These are phyloP conservation scores for Talaromyces liani DNA, from an alignment of 495 filamentous ascomycete genomes.

Conservation along the genomic window DNA sequence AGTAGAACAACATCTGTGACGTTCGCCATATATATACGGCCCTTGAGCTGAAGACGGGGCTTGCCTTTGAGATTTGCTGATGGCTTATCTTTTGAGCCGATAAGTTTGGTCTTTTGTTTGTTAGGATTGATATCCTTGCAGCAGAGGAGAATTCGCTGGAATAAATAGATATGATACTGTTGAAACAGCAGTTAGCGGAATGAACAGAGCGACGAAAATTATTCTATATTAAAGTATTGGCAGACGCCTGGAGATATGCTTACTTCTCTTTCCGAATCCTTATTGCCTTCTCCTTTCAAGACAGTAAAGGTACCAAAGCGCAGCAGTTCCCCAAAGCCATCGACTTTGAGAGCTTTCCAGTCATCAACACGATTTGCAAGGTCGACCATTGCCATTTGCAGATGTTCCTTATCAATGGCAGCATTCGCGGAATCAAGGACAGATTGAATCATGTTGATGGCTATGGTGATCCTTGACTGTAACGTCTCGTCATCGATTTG, in stretches of 20 bases:
- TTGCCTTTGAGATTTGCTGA: conserved; percentile 65
- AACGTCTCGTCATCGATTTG: conserved; percentile 65
- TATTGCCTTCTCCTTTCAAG: conserved; percentile 71
- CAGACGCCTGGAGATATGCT: neutral
- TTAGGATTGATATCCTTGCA: conserved; percentile 91
- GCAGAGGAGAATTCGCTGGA: conserved; percentile 90
- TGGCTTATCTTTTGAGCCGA: conserved; percentile 58
- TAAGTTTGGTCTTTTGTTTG: conserved; percentile 70
- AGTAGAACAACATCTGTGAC: conserved; percentile 87
- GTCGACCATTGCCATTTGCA: conserved; percentile 72
- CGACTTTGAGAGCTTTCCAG: conserved; percentile 89
- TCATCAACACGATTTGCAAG: conserved; percentile 83
- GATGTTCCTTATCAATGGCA: conserved; percentile 79
- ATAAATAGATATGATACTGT: conserved; percentile 96
- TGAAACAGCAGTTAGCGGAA: conserved; percentile 7
- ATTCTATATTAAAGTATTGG: neutral
- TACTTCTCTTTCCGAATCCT: conserved; percentile 79
- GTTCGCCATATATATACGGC: conserved; percentile 98
- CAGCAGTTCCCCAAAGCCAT: conserved; percentile 82
- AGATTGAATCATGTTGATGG: conserved; percentile 67
- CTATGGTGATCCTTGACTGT: conserved; percentile 59
- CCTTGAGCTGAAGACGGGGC: conserved; percentile 84
- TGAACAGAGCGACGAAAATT: neutral
- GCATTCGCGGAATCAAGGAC: conserved; percentile 79
- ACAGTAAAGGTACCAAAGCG: conserved; percentile 92